These are phyloP conservation scores for Ambrosia trifida DNA, from an alignment of 129 eudicot genomes.

Conservation along the genomic window DNA sequence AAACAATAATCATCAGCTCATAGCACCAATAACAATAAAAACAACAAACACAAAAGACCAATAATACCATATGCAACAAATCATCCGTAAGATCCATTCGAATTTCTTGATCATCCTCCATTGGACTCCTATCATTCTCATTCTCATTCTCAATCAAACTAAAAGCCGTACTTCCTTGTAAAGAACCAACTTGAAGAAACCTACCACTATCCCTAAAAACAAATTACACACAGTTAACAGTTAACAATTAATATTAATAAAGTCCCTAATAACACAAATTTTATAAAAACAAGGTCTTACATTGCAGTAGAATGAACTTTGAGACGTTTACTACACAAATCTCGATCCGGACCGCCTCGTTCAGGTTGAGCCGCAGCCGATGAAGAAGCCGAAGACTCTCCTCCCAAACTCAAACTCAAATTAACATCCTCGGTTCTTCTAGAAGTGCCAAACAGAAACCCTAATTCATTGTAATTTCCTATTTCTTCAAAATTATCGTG, in stretches of 20 bases:
- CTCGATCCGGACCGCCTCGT: constrained; percentile 51
- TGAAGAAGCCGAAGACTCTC: constrained; percentile 49
- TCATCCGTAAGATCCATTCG: constrained; percentile 96
- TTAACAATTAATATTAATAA: no score
- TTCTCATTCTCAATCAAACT: constrained; percentile 28
- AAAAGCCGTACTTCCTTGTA: constrained; percentile 26
- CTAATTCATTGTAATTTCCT: constrained; percentile 33
- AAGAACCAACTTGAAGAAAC: constrained; percentile 32
- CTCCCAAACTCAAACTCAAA: constrained; percentile 63
- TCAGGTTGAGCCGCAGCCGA: constrained; percentile 32
- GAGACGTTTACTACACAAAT: constrained; percentile 66
- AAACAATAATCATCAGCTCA: constrained; percentile 12
- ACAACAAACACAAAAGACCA: background rate
- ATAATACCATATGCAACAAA: constrained; percentile 80
- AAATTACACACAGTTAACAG: background rate
- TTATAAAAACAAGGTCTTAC: constrained; percentile 38
- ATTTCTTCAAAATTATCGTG: constrained; percentile 36
- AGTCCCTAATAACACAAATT: background rate
- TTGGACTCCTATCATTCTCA: constrained; percentile 37
- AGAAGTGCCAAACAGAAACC: no score
- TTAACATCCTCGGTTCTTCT: no score
- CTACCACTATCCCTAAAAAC: constrained; percentile 59
- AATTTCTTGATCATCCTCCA: constrained; percentile 59
- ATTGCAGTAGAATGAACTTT: constrained; percentile 63
- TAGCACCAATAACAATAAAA: constrained; percentile 5